Percentiles rank a stretch among this genome's conserved stretches.
Conservation (phyloP, 2,329 filamentous ascomycete genomes). For the Aspergillus carbonarius region DNA sequence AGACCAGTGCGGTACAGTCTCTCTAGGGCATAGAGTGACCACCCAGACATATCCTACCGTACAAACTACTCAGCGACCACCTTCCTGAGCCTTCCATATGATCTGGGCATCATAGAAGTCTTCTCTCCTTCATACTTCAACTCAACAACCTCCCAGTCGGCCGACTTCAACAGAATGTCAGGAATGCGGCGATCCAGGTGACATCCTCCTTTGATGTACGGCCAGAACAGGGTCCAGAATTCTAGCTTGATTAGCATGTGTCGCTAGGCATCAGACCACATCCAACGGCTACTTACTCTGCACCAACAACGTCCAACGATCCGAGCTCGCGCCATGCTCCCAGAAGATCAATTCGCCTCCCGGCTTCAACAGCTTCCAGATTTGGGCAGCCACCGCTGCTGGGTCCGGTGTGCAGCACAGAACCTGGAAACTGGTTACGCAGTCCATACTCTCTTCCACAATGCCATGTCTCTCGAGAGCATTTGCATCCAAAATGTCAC, state of each 20-base stretch:
- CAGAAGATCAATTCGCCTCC: slow-evolving; percentile 50
- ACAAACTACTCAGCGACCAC: background rate
- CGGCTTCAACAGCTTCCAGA: slow-evolving; percentile 47
- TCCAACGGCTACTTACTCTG: slow-evolving; percentile 31
- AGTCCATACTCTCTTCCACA: slow-evolving; percentile 35
- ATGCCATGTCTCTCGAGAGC: slow-evolving; percentile 40
- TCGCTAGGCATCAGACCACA: slow-evolving; percentile 14
- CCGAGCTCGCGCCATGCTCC: slow-evolving; percentile 38
- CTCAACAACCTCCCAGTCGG: background rate
- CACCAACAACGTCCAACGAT: slow-evolving; percentile 27
- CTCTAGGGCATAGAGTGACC: background rate
- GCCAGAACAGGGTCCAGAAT: background rate
- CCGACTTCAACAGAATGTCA: background rate
- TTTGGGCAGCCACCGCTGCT: slow-evolving; percentile 19
- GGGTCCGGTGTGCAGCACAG: slow-evolving; percentile 42
- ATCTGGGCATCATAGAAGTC: background rate
- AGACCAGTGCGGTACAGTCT: no score
- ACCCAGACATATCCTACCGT: background rate
- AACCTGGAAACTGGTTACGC: slow-evolving; percentile 46
- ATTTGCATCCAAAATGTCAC: slow-evolving; percentile 43
- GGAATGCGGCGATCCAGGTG: background rate
- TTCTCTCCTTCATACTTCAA: background rate
- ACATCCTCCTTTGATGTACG: background rate
- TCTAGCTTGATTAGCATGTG: background rate
- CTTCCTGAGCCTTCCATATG: background rate